These are phyloP conservation scores for Pichia sp. DNA, from an alignment of 1,139 yeast genomes.

Conservation along the genomic window DNA sequence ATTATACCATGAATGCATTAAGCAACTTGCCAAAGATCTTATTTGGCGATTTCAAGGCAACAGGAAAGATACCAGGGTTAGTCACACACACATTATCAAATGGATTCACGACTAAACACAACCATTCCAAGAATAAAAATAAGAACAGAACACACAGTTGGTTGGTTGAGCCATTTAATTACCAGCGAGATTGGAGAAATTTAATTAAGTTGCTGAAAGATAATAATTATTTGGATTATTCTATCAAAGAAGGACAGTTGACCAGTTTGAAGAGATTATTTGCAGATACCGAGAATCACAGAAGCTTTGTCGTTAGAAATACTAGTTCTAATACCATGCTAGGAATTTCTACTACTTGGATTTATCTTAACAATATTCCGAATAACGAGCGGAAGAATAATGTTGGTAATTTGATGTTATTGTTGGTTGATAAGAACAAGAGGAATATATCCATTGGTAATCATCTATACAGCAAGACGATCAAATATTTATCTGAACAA, in stretches of 20 bases:
- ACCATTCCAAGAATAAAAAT: slow-evolving; percentile 22
- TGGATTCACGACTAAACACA: background rate
- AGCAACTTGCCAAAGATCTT: slow-evolving; percentile 50
- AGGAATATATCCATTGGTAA: slow-evolving; percentile 59
- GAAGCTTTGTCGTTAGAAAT: slow-evolving; percentile 61
- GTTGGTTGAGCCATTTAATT: slow-evolving; percentile 59
- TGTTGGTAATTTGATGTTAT: slow-evolving; percentile 47
- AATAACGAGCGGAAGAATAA: slow-evolving; percentile 29
- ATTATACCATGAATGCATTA: slow-evolving; percentile 55
- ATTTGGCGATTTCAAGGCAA: slow-evolving; percentile 54
- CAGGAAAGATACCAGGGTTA: slow-evolving; percentile 58
- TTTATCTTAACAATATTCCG: slow-evolving; percentile 31
- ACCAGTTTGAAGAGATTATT: slow-evolving; percentile 14
- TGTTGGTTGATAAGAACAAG: slow-evolving; percentile 57
- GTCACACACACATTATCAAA: background rate
- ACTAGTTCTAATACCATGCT: slow-evolving; percentile 58
- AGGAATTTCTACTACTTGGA: slow-evolving; percentile 61
- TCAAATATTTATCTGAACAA: slow-evolving; percentile 49
- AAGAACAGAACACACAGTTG: slow-evolving; percentile 36
- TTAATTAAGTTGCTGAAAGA: slow-evolving; percentile 43
- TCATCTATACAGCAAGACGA: slow-evolving; percentile 54
- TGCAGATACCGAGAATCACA: slow-evolving; percentile 30
- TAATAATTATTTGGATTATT: slow-evolving; percentile 11
- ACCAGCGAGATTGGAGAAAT: slow-evolving; percentile 53
- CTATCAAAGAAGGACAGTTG: background rate